Evolutionary conservation across 371 early-diverging fungal genomes (phyloP).

Genomic region (Mortierella sp.): DNA sequence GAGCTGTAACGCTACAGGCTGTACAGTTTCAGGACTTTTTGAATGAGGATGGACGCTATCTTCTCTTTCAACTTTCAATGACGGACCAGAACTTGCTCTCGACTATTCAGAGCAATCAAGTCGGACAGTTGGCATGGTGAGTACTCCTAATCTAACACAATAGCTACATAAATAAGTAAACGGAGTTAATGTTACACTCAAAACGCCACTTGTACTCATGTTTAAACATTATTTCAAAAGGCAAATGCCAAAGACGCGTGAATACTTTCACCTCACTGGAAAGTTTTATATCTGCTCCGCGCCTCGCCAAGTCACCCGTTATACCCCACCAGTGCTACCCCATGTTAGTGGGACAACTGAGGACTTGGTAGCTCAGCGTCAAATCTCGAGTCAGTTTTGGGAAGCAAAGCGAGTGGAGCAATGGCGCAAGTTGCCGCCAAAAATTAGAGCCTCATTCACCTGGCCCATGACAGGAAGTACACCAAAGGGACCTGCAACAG

Average conservation of each 20-base stretch:
- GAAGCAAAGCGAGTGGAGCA: constrained; percentile 70
- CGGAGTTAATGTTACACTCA: no score
- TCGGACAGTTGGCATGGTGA: constrained; percentile 69
- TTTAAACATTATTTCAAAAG: constrained; percentile 38
- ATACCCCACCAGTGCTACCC: constrained; percentile 70
- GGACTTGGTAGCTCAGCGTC: constrained; percentile 39
- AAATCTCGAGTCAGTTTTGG: constrained; percentile 75
- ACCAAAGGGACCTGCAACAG: constrained; percentile 59
- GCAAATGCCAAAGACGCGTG: constrained; percentile 79
- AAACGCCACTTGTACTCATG: not conserved
- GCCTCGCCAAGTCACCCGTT: constrained; percentile 80
- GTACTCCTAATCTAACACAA: not conserved
- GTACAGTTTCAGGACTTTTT: constrained; percentile 68
- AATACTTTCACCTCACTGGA: constrained; percentile 77
- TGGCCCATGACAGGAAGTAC: constrained; percentile 79
- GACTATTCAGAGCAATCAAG: constrained; percentile 71
- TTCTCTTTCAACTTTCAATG: constrained; percentile 68
- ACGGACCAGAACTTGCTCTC: constrained; percentile 72
- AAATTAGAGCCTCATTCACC: constrained; percentile 72
- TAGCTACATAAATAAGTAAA: no score
- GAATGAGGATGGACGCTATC: constrained; percentile 66
- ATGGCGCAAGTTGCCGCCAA: constrained; percentile 69
- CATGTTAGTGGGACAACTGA: constrained; percentile 40
- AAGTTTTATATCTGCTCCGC: constrained; percentile 80
- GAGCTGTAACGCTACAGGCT: constrained; percentile 49